Conservation (phyloP, 345 rosid genomes). For the Acer saccharum region DNA sequence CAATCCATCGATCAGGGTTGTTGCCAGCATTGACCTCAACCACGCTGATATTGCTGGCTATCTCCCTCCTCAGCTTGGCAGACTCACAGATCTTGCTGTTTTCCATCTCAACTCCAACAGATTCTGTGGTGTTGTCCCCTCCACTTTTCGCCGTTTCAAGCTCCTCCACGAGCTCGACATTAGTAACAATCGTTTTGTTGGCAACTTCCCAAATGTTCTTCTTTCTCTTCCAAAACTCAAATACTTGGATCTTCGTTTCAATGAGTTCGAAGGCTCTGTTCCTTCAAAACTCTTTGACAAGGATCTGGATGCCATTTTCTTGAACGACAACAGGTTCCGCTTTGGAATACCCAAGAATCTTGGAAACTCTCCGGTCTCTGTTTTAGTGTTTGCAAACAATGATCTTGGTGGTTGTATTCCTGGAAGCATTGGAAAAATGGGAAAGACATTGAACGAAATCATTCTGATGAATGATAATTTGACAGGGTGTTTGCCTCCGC, state of each 20-base stretch:
- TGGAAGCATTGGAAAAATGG: conserved; percentile 66
- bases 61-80: conserved; percentile 64
- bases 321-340: conserved; percentile 62
- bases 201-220: conserved; percentile 61
- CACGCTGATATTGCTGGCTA: conserved; percentile 79
- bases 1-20: conserved; percentile 39
- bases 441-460: conserved; percentile 62
- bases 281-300: conserved; percentile 61
- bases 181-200: conserved; percentile 77
- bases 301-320: conserved; percentile 62
- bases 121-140: conserved; percentile 67
- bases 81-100: conserved; percentile 62
- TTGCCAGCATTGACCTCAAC: conserved; percentile 74
- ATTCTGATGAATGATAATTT: conserved; percentile 72
- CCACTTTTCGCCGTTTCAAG: conserved; percentile 51
- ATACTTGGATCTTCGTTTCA: conserved; percentile 72
- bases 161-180: conserved; percentile 70
- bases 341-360: conserved; percentile 67
- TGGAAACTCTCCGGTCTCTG: conserved; percentile 77
- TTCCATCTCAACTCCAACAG: conserved; percentile 77
- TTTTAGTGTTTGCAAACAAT: conserved; percentile 68
- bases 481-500: conserved; percentile 72
- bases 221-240: conserved; percentile 61
- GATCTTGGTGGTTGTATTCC: conserved; percentile 86
- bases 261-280: conserved; percentile 73